These are phyloP conservation scores for Colletotrichum lentis DNA, from an alignment of 2,329 filamentous ascomycete species.

Conservation along the genomic window DNA sequence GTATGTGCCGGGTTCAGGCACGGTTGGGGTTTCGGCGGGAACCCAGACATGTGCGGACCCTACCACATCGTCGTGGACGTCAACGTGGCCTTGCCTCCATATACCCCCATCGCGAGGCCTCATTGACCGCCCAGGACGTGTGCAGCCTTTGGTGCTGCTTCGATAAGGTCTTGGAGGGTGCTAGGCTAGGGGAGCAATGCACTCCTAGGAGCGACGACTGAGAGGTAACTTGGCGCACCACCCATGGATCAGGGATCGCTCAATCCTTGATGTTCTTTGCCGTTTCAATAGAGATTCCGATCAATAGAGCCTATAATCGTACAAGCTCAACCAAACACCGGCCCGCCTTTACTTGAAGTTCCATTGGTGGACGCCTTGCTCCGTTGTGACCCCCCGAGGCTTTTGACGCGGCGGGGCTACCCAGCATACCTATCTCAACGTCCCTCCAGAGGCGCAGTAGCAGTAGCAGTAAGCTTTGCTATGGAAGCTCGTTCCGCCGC, in stretches of 20 bases:
- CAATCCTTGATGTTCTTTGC: background rate
- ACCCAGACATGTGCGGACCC: background rate
- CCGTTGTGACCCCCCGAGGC: background rate
- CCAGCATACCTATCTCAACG: background rate
- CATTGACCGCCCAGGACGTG: background rate
- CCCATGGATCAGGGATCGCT: background rate
- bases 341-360: no score
- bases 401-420: background rate
- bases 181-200: background rate
- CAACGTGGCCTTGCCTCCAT: background rate
- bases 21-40: background rate
- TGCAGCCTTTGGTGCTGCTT: background rate
- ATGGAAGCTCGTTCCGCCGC: background rate
- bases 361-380: background rate
- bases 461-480: background rate
- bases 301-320: slow-evolving; percentile 8
- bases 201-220: background rate
- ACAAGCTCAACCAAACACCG: background rate
- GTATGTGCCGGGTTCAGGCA: background rate
- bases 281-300: slow-evolving; percentile 17
- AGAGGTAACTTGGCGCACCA: background rate
- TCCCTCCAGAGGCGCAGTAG: background rate
- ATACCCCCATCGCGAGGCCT: slow-evolving; percentile 12
- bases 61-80: background rate
- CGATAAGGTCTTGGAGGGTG: background rate